Conservation (phyloP, 805 yeast species). For the Osmozyma mogii region DNA sequence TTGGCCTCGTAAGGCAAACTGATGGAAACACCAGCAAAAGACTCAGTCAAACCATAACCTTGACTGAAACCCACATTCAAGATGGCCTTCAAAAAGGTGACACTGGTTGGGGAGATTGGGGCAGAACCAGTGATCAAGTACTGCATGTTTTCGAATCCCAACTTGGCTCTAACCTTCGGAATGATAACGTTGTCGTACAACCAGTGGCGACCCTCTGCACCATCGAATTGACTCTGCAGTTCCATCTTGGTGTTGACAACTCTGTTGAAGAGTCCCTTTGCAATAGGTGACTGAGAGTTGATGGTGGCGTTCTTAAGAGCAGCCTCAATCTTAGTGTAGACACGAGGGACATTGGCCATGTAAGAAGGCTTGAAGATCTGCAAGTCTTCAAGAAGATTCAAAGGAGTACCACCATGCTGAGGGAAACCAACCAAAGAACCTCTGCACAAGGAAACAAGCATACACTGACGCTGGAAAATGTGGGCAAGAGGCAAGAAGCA, state of each 20-base stretch:
- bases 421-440: constrained; percentile 23
- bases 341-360: constrained; percentile 21
- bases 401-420: constrained; percentile 15
- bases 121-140: constrained; percentile 21
- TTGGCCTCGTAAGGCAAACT: constrained; percentile 13
- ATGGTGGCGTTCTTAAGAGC: constrained; percentile 19
- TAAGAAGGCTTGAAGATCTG: constrained; percentile 16
- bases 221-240: constrained; percentile 10
- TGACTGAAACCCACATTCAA: constrained; percentile 20
- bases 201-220: constrained; percentile 14
- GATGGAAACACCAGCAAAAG: constrained; percentile 18
- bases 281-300: constrained; percentile 12
- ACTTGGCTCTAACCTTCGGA: constrained; percentile 27
- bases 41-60: constrained; percentile 30
- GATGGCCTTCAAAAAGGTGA: constrained; percentile 17
- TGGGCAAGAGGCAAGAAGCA: constrained; percentile 31
- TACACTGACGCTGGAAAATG: constrained; percentile 24
- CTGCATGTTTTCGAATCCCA: constrained; percentile 23
- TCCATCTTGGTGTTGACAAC: constrained; percentile 13
- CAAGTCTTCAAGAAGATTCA: constrained; percentile 19
- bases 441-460: constrained; percentile 13
- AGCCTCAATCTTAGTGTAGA: constrained; percentile 19
- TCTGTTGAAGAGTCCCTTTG: constrained; percentile 12
- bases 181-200: constrained; percentile 21
- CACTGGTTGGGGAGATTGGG: constrained; percentile 16